Evolutionary conservation across 495 filamentous ascomycete genomes (phyloP), one percentile per base, ranked within the genome.

Genomic region (Parathielavia hyrcaniae): DNA sequence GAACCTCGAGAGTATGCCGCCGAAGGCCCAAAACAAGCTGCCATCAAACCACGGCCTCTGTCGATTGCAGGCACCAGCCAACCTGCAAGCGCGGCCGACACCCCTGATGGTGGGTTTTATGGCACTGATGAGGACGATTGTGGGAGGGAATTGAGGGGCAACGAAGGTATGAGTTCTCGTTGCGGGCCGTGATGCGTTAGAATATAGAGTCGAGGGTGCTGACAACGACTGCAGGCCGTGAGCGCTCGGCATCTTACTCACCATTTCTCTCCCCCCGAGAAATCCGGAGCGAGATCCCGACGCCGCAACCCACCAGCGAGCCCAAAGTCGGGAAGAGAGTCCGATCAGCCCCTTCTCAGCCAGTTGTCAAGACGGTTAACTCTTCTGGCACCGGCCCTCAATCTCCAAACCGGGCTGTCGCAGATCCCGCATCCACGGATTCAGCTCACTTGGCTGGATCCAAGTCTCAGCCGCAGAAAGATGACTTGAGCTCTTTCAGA

Each of bases 171-270:
- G 32, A 23, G 38, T 30, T 30, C 4, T 3, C 12, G 36, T 35
- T 50, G 14, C n/a, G n/a, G n/a, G n/a, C 30, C 50, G 12, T 12
- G 10, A 4, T 22, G 6, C 39, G 26, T 36, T 9, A 4, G 26
- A 30, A 19, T 5, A 6, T 19, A 0, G 23, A 26, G n/a, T 16
- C 0, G 8, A 5, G 12, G 5, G 5, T 11, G 40, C 36, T 55
- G 16, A 61, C 59, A 44, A 61, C 59, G 44, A 47, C 0, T 55
- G 60, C 53, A 58, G 69, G 63, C 35, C 71, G 71, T 16, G 76
- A 77, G 46, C 64, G 72, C 22, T 78, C 77, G 7, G 77, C 73
- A 5, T 79, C 78, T 5, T 81, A 82, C 53, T 82, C 79, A 9
- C 78, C 78, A 9, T 77, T 80, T 45, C 62, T 76, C 0, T 78